Base-by-base conservation (phyloP, 257 asterid species). In the Fraxinus americana region DNA sequence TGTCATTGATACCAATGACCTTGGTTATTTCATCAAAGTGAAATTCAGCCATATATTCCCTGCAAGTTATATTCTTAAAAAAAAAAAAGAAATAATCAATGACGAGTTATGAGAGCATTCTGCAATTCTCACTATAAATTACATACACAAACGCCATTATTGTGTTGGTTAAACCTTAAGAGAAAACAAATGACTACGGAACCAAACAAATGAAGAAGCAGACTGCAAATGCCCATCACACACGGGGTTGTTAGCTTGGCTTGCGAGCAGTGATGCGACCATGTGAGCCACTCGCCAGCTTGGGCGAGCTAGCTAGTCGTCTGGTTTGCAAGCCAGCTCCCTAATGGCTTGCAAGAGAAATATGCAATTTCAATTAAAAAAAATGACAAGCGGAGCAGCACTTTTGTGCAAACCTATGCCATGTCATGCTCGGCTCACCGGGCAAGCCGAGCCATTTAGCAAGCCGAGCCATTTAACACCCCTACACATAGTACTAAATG, bases 21-120 rank as follows among this genome's bases (percentile, higher is more conserved):
- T 86, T 69, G 73, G 88, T 82, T 61, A 89, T 83, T 76, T 92
- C 97, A 66, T 92, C 97, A 35, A 91, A 85, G 82, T 82, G 81
- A 57, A 88, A 79, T 1, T 79, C 84, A 12, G 79, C 84, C 98
- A 92, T 92, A 21, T 21, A 43, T 43, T 43, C 52, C 52, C 36
- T 63, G 69, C 69, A 63, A 63, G 8, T 23, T 63, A 1, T 27
- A 6, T 41, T 32, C 63, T 59, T 25, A 29, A 29, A 29, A 39
- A 39, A 14, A 57, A 57, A 9, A 27, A 19, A 57, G 13, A 8
- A n/a, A n/a, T n/a, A 57, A 57, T 57, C 66, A 57, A 57, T 43
- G 52, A 43, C 52, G 8, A n/a, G 1, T 1, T 1, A 39, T 39
- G 13, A 39, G 13, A 57, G 66, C 29, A 57, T 57, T 57, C 66